Evolutionary conservation across 1,139 yeast genomes (phyloP).

Genomic region (Trichomonascaceae sp.): DNA sequence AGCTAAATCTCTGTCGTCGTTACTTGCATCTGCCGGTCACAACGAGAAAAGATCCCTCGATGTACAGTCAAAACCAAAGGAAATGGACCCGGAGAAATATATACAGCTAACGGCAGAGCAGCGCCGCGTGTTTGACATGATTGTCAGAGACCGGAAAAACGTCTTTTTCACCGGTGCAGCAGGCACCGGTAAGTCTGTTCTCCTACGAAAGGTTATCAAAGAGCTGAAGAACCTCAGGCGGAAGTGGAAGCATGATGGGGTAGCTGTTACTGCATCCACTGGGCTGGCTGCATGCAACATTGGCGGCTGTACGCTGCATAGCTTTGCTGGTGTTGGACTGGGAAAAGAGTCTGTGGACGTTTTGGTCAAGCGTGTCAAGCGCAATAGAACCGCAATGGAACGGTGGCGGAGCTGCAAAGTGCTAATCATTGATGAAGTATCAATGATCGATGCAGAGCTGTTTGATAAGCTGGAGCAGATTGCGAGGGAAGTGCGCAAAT

Average conservation of each 20-base stretch:
- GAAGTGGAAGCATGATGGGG: conserved; percentile 38
- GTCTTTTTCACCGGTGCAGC: conserved; percentile 27
- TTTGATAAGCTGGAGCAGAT: conserved; percentile 54
- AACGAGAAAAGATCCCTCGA: too few relatives aligned
- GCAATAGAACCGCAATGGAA: conserved; percentile 29
- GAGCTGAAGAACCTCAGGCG: conserved; percentile 34
- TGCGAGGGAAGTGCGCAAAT: conserved; percentile 35
- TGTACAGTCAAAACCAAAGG: too few relatives aligned
- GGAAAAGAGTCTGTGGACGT: conserved; percentile 41
- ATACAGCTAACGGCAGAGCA: conserved; percentile 54
- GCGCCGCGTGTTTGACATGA: conserved; percentile 48
- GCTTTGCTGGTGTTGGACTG: conserved; percentile 68
- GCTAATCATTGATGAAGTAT: conserved; percentile 65
- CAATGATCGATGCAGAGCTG: conserved; percentile 65
- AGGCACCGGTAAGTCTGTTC: conserved; percentile 20
- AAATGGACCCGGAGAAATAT: too few relatives aligned
- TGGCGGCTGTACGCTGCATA: conserved; percentile 75
- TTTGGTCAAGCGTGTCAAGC: conserved; percentile 35
- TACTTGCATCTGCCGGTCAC: too few relatives aligned
- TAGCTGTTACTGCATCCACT: conserved; percentile 85
- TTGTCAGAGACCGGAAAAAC: conserved; percentile 39
- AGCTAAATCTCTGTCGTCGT: too few relatives aligned
- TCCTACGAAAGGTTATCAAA: conserved; percentile 52
- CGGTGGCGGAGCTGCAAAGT: conserved; percentile 53
- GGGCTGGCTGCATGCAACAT: conserved; percentile 86